These are phyloP conservation scores for Millerozyma miso DNA, from an alignment of 805 yeast species.

Conservation along the genomic window DNA sequence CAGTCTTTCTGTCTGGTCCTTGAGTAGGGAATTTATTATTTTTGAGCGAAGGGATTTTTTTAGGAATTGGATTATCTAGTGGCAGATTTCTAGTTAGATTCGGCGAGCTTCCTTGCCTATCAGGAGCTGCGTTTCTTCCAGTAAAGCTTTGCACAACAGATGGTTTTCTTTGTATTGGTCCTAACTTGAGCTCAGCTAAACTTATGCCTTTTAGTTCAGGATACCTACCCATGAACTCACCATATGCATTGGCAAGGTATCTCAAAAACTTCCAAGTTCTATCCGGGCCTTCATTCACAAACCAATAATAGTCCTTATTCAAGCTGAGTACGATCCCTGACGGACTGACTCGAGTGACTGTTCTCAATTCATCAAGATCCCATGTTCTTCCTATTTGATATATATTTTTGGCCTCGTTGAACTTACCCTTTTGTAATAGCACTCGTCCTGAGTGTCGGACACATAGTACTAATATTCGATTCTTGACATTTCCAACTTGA, in stretches of 20 bases:
- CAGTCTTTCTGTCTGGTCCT: conserved; percentile 1
- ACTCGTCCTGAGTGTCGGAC: conserved; percentile 64
- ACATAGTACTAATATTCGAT: conserved; percentile 58
- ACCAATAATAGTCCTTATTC: conserved; percentile 83
- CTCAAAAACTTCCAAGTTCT: conserved; percentile 33
- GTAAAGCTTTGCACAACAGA: conserved; percentile 3
- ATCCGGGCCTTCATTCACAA: conserved; percentile 34
- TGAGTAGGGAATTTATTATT: not conserved
- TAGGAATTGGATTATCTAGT: not conserved
- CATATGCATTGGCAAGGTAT: conserved; percentile 27
- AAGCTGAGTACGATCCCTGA: conserved; percentile 58
- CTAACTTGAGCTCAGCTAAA: conserved; percentile 30
- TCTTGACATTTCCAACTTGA: conserved; percentile 42
- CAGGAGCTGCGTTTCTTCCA: not conserved
- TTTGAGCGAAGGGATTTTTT: not conserved
- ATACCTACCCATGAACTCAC: conserved; percentile 33
- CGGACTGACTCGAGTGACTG: conserved; percentile 48
- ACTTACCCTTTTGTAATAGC: conserved; percentile 80
- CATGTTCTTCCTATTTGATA: conserved; percentile 92
- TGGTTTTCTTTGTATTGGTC: conserved; percentile 18
- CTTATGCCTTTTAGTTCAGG: conserved; percentile 33
- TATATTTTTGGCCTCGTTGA: conserved; percentile 57
- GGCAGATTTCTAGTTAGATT: not conserved
- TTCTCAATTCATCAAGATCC: conserved; percentile 68
- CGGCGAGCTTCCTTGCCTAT: not conserved